Base-by-base conservation (phyloP, 306 rosid genomes). In the Astragalus membranaceus region DNA sequence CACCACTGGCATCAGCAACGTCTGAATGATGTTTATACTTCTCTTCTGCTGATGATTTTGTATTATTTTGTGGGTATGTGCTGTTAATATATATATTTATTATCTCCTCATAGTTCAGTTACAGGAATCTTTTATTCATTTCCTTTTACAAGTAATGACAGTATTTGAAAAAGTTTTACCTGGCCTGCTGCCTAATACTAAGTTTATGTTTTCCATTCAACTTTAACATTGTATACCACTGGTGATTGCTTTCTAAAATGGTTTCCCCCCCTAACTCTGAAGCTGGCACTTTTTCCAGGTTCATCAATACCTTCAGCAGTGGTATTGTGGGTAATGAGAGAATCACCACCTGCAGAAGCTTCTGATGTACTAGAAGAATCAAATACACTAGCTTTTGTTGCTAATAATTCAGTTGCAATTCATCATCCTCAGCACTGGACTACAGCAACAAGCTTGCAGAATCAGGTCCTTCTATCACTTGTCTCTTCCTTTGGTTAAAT, bases 291-390 rank as follows among this genome's bases (percentile, higher is more conserved):
- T 64, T 53, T 81, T 78, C 77, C 85, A 94, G 98, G 98, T 81
- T 82, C 92, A 66, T 85, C 94, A 48, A 78, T 88, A 74, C 97
- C 98, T 10, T 94, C 96, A 52, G 92, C 89, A 17, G 76, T 83
- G 67, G 70, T 94, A 33, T 65, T 94, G 75, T 94, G 97, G 97
- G 84, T 84, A 76, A 85, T 84, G 95, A 85, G 96, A 83, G 98
- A 94, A 77, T 72, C 85, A 75, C 97, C 97, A 6, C 87, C 85
- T 8, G 46, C 70, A 7, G 75, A 82, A 79, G 64, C 84, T 60
- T 59, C 72, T 82, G 74, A 72, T 57, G 20, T 61, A 57, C 78
- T 32, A 32, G 90, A 88, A 84, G 97, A 83, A 76, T 74, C 90
- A 30, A 72, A 81, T 20, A 84, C 90, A 61, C 58, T 88, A 73